Percentiles rank a stretch among this genome's conserved stretches.
Conservation (phyloP, 345 rosid genomes). For the Boechera divaricarpa region DNA sequence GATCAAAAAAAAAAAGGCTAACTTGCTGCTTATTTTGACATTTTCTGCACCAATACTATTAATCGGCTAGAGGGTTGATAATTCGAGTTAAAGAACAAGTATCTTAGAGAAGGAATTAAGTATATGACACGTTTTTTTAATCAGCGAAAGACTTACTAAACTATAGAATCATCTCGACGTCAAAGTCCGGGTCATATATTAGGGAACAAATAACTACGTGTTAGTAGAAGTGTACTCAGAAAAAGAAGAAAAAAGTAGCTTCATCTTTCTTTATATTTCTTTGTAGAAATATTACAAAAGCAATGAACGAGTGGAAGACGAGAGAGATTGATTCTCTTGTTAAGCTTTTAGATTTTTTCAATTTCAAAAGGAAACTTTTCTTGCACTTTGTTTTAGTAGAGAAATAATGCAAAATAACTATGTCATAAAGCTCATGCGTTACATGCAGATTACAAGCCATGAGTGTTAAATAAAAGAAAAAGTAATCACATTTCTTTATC, state of each 20-base stretch:
- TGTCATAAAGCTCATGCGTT: slow-evolving; percentile 26
- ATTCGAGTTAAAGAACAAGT: neutral
- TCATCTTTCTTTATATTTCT: no score
- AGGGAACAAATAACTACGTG: neutral
- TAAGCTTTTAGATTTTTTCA: slow-evolving; percentile 11
- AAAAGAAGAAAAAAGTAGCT: no score
- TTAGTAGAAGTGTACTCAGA: neutral
- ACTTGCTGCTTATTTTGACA: neutral
- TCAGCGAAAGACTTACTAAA: neutral
- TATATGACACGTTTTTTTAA: neutral
- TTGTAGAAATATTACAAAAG: neutral
- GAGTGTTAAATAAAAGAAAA: neutral
- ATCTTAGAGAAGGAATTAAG: neutral
- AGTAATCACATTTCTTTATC: neutral
- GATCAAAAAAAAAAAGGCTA: no score
- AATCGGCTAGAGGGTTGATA: neutral
- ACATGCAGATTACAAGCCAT: slow-evolving; percentile 32
- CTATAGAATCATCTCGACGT: neutral
- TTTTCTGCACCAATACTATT: neutral
- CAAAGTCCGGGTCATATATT: neutral
- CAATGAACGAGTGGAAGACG: slow-evolving; percentile 19
- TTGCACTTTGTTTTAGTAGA: slow-evolving; percentile 2
- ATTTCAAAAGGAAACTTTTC: slow-evolving; percentile 26
- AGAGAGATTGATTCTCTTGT: slow-evolving; percentile 39
- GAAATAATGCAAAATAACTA: slow-evolving; percentile 28